Conservation (phyloP, 768 basidiomycete genomes). For the Coprinopsis cinerea region DNA sequence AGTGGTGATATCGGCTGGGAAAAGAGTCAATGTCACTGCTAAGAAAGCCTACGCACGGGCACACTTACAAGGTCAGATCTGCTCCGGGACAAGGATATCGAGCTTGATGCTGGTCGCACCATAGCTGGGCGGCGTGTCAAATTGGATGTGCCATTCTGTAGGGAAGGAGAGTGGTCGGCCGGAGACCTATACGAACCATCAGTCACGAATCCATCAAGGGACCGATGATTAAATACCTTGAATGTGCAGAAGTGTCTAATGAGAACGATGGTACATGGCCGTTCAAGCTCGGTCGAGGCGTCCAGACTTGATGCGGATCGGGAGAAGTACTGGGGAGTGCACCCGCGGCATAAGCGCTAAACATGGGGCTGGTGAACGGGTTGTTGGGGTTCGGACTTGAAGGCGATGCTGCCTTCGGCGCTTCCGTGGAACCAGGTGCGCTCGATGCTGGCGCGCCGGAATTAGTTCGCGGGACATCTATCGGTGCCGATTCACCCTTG, state of each 20-base stretch:
- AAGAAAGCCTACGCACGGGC: background rate
- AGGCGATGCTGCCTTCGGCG: constrained; percentile 9
- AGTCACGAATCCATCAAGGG: no score
- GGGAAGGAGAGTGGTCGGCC: constrained; percentile 29
- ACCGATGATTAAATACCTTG: constrained; percentile 28
- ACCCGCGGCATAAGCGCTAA: constrained; percentile 3
- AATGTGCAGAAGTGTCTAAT: constrained; percentile 34
- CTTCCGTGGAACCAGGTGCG: background rate
- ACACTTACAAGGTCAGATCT: constrained; percentile 17
- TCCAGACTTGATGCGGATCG: constrained; percentile 27
- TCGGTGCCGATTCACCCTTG: constrained; percentile 12
- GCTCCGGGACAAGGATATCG: constrained; percentile 41
- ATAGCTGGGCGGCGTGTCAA: constrained; percentile 34
- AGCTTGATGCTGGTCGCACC: constrained; percentile 34
- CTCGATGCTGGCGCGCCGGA: background rate
- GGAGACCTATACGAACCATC: constrained; percentile 31
- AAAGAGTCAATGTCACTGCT: no score
- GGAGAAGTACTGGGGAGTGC: constrained; percentile 12
- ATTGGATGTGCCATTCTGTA: constrained; percentile 20
- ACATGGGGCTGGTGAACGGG: constrained; percentile 13
- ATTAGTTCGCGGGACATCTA: constrained; percentile 1
- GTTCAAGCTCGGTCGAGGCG: constrained; percentile 19
- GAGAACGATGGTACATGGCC: constrained; percentile 25
- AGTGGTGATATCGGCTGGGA: constrained; percentile 30
- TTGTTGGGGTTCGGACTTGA: constrained; percentile 24